A percentile compares a stretch with the other conserved stretches of the same genome.
phyloP scores from a whole-genome alignment of 305 asterid genomes.

The Stenogyne calaminthoides region DNA sequence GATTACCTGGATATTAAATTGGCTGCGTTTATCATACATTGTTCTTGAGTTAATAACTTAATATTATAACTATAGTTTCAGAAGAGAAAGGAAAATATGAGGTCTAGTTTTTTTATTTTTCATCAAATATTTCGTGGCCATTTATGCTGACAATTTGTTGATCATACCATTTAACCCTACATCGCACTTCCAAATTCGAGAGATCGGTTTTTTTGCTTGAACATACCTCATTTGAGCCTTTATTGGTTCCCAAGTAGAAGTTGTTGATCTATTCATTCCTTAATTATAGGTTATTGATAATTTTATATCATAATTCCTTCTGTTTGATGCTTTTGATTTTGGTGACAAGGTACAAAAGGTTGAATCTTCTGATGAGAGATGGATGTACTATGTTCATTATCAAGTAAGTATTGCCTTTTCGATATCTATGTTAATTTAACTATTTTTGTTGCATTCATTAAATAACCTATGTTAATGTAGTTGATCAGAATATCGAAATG shows the following conservation, averaged over 20 bases:
- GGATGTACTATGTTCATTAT: conserved; percentile 75
- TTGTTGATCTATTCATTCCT: conserved; percentile 17
- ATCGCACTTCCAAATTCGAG: not conserved
- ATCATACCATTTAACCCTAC: not conserved
- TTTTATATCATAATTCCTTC: conserved; percentile 14
- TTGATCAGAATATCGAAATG: not conserved
- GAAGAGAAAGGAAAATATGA: not conserved
- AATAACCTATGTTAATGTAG: conserved; percentile 4
- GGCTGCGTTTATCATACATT: not conserved
- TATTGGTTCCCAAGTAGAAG: conserved; percentile 6
- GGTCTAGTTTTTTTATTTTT: not conserved
- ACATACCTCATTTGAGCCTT: conserved; percentile 10
- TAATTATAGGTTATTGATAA: conserved; percentile 14
- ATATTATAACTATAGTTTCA: not conserved
- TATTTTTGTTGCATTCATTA: conserved; percentile 11
- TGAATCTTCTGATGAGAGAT: conserved; percentile 41
- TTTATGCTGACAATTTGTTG: not conserved
- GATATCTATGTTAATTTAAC: conserved; percentile 5
- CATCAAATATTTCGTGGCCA: conserved; percentile 7
- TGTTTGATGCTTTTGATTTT: conserved; percentile 27
- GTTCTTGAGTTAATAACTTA: not conserved
- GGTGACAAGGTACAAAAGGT: conserved; percentile 52
- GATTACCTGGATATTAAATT: not conserved
- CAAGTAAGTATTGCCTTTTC: conserved; percentile 46
- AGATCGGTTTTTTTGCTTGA: not conserved